These are phyloP conservation scores for Scedosporium minutisporum DNA, from an alignment of 2,329 filamentous ascomycete species.

Conservation along the genomic window DNA sequence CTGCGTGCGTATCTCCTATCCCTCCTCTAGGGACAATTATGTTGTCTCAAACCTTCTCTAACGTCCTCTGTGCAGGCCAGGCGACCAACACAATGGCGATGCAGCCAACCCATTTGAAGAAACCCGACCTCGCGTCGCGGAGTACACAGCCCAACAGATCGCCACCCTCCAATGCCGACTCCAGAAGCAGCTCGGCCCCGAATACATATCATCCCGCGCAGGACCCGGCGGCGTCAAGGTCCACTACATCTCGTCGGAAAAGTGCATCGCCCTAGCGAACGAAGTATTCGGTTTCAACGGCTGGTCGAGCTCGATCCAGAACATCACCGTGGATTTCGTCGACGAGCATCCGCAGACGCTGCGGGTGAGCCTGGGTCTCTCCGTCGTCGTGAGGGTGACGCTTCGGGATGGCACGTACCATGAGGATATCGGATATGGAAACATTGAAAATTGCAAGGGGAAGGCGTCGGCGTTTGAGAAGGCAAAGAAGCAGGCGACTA, in stretches of 20 bases:
- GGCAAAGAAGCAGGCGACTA: conserved; percentile 95
- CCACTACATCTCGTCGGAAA: conserved; percentile 91
- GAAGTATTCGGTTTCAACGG: conserved; percentile 96
- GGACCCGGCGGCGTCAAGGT: conserved; percentile 80
- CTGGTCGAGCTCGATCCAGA: conserved; percentile 93
- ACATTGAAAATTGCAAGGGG: conserved; percentile 90
- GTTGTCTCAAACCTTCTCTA: conserved; percentile 6
- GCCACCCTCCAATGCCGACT: conserved; percentile 78
- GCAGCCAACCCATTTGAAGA: conserved; percentile 77
- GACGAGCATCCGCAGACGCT: conserved; percentile 73
- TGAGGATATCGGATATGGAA: conserved; percentile 94
- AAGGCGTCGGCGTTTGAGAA: conserved; percentile 97
- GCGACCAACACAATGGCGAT: conserved; percentile 53
- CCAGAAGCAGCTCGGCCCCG: conserved; percentile 88
- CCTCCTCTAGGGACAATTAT: conserved; percentile 13
- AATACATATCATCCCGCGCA: conserved; percentile 82
- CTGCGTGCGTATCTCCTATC: conserved; percentile 26
- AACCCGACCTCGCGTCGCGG: conserved; percentile 53
- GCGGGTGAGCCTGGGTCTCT: conserved; percentile 76
- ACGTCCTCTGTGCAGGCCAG: conserved; percentile 39
- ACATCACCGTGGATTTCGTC: conserved; percentile 90
- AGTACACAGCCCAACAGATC: conserved; percentile 85
- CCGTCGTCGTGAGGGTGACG: conserved; percentile 83
- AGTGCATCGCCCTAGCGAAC: conserved; percentile 90
- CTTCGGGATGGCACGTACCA: conserved; percentile 91